Evolutionary conservation across 805 yeast species (phyloP).

Genomic region (Sporopachydermia lactativora): DNA sequence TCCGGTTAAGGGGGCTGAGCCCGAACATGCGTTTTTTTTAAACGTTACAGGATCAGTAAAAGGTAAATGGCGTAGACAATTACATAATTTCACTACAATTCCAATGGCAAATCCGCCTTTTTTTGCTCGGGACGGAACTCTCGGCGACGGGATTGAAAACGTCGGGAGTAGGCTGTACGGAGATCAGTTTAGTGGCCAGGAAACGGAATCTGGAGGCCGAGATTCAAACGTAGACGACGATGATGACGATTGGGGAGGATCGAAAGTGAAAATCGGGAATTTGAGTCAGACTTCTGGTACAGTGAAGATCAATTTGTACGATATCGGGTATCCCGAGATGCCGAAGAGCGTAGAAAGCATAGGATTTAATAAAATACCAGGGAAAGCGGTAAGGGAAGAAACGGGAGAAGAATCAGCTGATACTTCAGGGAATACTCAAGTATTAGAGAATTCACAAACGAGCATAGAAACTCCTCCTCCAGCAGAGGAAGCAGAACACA

Average conservation of each 20-base stretch:
- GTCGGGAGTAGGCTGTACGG: conserved; percentile 5
- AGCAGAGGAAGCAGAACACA: no score
- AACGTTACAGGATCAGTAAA: conserved; percentile 24
- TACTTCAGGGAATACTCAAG: no score
- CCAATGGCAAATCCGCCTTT: conserved; percentile 10
- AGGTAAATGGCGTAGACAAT: conserved; percentile 31
- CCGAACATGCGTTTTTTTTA: conserved; percentile 24
- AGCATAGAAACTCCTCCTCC: no score
- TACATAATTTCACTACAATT: conserved; percentile 23
- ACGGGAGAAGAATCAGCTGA: neutral
- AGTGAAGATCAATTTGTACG: conserved; percentile 10
- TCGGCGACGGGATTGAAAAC: neutral
- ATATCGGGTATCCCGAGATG: neutral
- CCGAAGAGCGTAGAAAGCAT: conserved; percentile 2
- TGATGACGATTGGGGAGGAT: conserved; percentile 15
- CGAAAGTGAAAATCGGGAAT: conserved; percentile 18
- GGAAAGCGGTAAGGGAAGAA: neutral
- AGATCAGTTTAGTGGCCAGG: conserved; percentile 9
- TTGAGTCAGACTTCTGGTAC: conserved; percentile 22
- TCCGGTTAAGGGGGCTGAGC: conserved; percentile 32
- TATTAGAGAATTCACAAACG: no score
- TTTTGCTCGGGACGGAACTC: conserved; percentile 3
- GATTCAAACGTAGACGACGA: conserved; percentile 5
- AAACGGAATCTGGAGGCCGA: conserved; percentile 2
- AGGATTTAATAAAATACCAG: no score